Conservation (phyloP, 352 stramenopile species). For the Phytophthora hybrid region DNA sequence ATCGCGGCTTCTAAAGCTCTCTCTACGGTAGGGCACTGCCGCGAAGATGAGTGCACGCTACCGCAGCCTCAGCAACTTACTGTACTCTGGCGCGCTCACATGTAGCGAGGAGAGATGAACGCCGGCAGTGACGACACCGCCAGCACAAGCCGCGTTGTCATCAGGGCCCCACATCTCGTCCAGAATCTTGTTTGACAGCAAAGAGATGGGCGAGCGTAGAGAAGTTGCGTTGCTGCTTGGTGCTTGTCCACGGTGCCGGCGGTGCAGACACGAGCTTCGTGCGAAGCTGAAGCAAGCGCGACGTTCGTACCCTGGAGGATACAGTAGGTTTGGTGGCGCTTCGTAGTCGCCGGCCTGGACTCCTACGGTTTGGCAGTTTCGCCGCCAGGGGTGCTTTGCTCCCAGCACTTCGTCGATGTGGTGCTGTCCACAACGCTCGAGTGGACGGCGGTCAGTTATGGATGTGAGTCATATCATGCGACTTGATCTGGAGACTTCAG, state of each 20-base stretch:
- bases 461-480: too few species aligned
- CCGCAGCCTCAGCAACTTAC: neutral
- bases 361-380: too few species aligned
- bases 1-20: neutral
- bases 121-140: slow-evolving; percentile 1
- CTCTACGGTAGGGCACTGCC: neutral
- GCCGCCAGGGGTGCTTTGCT: too few species aligned
- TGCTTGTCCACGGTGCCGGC: slow-evolving; percentile 2
- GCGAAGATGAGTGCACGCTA: neutral
- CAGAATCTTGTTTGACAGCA: slow-evolving; percentile 12
- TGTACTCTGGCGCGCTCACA: slow-evolving; percentile 3
- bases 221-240: neutral
- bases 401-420: too few species aligned
- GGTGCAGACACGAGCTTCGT: neutral
- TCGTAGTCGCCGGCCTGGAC: neutral
- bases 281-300: neutral
- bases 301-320: neutral
- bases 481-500: too few species aligned
- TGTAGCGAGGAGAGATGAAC: neutral
- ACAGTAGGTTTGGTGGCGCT: neutral
- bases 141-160: neutral
- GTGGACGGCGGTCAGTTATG: too few species aligned
- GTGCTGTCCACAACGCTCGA: too few species aligned
- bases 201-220: slow-evolving; percentile 2
- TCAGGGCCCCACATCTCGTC: neutral